Base-by-base conservation (phyloP, 2,329 filamentous ascomycete species). In the Alternaria sp. region DNA sequence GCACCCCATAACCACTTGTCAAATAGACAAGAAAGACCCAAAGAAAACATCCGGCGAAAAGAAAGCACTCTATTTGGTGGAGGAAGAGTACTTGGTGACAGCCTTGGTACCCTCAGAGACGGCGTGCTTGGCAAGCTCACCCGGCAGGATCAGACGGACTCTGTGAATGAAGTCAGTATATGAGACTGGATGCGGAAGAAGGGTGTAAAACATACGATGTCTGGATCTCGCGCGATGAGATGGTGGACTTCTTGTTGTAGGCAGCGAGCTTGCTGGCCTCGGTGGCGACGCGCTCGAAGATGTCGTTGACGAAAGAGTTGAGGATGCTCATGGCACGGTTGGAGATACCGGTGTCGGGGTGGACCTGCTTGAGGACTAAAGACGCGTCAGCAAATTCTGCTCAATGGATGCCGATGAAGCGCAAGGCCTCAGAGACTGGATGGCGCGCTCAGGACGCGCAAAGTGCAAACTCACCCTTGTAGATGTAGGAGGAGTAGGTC, bases 181-280 rank as follows among this genome's bases (percentile, higher is more conserved):
- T 57, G 25, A 25, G 28, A 41, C 11, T 21, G 43, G n/a, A 20
- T 5, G 26, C 10, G 18, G 1, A 14, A n/a, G 7, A 11, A 5
- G 14, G 7, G 23, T 21, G n/a, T 5, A 58, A 46, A 64, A 85
- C 87, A 72, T 84, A 90, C 84, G 96, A 97, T 77, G 96, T 99
- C 89, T 99, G 96, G 82, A 99, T 99, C 87, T 99, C 96, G 80
- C 96, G 92, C 74, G 96, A 98, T 58, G 95, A 98, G 86, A 99
- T 99, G 82, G 96, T 99, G 55, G 95, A 98, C 89, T 99, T 99
- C 92, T 98, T 99, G 92, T 99, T 99, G 89, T 99, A 99, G 70
- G 96, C 96, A 75, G 96, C 96, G 67, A 99, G 91, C 91, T 99
- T 99, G 82, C 93, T 97, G 56, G 96, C 96, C 86, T 99, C 96